These are phyloP conservation scores for Penicillium glabrum DNA, from an alignment of 2,329 filamentous ascomycete genomes.

Conservation along the genomic window DNA sequence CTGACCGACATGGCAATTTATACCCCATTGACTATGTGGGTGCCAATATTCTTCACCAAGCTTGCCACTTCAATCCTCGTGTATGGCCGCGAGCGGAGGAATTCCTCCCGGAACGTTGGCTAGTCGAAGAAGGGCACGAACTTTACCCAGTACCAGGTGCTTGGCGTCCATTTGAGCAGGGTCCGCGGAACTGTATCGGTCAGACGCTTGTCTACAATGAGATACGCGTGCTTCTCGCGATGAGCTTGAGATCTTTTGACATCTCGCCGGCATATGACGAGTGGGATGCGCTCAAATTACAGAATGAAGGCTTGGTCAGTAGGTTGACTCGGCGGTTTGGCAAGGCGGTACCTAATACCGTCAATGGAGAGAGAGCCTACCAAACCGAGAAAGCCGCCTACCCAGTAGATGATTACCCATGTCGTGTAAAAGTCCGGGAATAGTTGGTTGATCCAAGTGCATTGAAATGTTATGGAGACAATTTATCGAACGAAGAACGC, in stretches of 20 bases:
- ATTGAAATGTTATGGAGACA: too few species aligned
- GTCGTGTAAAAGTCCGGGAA: too few species aligned
- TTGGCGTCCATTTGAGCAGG: not conserved
- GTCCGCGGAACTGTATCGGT: not conserved
- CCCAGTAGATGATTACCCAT: too few species aligned
- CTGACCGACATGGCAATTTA: not conserved
- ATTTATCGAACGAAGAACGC: too few species aligned
- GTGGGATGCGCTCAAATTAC: not conserved
- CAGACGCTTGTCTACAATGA: conserved; percentile 1
- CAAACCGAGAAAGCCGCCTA: too few species aligned
- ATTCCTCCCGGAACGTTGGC: not conserved
- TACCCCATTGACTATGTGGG: not conserved
- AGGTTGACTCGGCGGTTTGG: too few species aligned
- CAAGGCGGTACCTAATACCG: too few species aligned
- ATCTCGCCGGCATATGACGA: conserved; percentile 1
- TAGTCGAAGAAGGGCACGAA: not conserved
- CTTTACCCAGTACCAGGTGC: not conserved
- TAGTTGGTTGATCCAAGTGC: too few species aligned
- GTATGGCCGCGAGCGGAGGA: not conserved
- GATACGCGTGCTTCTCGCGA: not conserved
- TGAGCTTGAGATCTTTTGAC: not conserved
- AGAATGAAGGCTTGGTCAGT: not conserved
- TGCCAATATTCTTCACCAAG: not conserved
- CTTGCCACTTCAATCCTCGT: not conserved
- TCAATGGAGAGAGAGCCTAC: too few species aligned